These are phyloP conservation scores for Castanea mollissima DNA, from an alignment of 306 rosid species.

Conservation along the genomic window DNA sequence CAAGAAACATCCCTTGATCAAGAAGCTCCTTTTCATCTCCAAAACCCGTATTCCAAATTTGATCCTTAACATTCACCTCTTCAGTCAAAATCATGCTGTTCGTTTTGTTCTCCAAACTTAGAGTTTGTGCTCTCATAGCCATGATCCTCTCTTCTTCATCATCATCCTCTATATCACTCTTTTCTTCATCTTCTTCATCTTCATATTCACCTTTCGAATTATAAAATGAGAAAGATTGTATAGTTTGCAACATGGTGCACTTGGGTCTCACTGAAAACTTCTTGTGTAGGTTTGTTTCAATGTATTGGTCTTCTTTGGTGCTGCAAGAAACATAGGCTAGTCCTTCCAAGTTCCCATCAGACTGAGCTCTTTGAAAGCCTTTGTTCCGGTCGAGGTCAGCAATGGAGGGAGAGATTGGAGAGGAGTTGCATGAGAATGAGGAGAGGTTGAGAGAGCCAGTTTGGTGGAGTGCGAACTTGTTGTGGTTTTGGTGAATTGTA, in stretches of 20 bases:
- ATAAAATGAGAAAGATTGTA: constrained; percentile 47
- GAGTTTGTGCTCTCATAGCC: constrained; percentile 8
- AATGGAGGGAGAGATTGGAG: constrained; percentile 75
- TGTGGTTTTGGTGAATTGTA: constrained; percentile 22
- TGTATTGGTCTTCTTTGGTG: constrained; percentile 34
- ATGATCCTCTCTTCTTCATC: constrained; percentile 13
- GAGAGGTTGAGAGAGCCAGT: constrained; percentile 31
- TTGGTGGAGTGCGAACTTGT: constrained; percentile 39
- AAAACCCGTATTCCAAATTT: constrained; percentile 32
- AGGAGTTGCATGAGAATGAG: constrained; percentile 48
- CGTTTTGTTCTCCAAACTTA: constrained; percentile 16
- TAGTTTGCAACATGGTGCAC: constrained; percentile 43
- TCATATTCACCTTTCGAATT: constrained; percentile 19
- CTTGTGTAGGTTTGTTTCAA: constrained; percentile 18
- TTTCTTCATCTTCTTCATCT: constrained; percentile 53
- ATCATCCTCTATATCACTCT: constrained; percentile 36
- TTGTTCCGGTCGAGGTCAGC: constrained; percentile 34
- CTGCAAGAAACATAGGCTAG: constrained; percentile 39
- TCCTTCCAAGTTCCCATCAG: constrained; percentile 75
- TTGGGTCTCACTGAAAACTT: constrained; percentile 29
- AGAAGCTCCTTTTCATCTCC: constrained; percentile 13
- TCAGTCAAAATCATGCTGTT: constrained; percentile 27
- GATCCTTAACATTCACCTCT: constrained; percentile 33
- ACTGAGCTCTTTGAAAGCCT: constrained; percentile 73
- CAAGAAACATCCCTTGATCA: constrained; percentile 45